phyloP scores from a whole-genome alignment of 331 rosid genomes.

The Cydonia oblonga region DNA sequence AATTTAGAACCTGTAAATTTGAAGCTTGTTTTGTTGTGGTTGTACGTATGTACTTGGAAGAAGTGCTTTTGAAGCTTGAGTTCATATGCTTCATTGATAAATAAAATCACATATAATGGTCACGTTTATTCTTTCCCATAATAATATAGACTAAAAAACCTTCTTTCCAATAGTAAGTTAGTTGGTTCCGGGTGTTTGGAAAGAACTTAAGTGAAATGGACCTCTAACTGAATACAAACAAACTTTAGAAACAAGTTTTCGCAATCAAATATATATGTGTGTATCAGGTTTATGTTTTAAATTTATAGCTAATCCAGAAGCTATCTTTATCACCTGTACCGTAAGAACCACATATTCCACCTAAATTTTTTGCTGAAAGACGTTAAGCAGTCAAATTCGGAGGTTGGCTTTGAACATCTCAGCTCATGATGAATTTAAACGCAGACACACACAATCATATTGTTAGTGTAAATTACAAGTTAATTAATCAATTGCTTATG shows the following conservation, averaged over 20 bases:
- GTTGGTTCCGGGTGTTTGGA: neutral
- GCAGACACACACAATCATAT: neutral
- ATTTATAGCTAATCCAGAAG: neutral
- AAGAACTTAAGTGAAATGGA: conserved; percentile 6
- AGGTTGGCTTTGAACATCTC: neutral
- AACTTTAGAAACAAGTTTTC: conserved; percentile 2
- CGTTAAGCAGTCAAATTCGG: conserved; percentile 3
- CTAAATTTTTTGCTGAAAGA: neutral
- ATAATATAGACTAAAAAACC: neutral
- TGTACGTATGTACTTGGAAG: neutral
- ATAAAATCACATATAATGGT: neutral
- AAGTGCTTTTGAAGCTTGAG: conserved; percentile 1
- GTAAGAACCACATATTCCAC: neutral
- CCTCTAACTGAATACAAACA: conserved; percentile 8
- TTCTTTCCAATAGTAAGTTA: neutral
- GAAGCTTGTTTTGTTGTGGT: neutral
- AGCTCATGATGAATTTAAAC: neutral
- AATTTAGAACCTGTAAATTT: neutral
- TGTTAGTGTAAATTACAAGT: neutral
- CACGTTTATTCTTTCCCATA: neutral
- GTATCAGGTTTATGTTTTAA: neutral
- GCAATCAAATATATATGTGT: neutral
- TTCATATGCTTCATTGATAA: neutral
- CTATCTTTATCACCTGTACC: neutral
- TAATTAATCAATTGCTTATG: neutral